A percentile compares a stretch with the other conserved stretches of the same genome.
Evolutionary conservation across 345 rosid genomes (phyloP).

Genomic region (Eucalyptus polyanthemos): DNA sequence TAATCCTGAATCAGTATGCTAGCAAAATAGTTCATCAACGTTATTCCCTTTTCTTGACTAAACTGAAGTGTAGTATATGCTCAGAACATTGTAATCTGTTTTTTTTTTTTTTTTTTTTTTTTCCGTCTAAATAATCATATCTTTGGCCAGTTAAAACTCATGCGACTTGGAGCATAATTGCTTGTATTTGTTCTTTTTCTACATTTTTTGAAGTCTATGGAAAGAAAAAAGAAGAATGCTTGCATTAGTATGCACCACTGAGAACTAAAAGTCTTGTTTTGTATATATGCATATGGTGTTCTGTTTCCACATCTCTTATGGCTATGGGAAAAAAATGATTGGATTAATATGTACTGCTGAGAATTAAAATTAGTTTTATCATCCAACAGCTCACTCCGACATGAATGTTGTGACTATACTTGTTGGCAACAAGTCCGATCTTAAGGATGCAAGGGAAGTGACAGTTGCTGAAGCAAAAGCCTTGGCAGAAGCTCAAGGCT

Average conservation of each 20-base stretch:
- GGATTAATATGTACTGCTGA: background rate
- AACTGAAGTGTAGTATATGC: background rate
- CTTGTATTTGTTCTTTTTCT: background rate
- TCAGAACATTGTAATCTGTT: background rate
- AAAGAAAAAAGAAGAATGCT: background rate
- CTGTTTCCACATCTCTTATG: background rate
- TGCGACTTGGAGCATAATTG: background rate
- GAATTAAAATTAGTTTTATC: background rate
- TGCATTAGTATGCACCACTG: background rate
- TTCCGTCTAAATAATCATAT: background rate
- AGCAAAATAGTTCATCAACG: background rate
- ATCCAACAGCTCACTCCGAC: conserved; percentile 83
- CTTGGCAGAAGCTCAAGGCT: conserved; percentile 79
- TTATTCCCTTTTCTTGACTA: background rate
- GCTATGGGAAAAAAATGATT: background rate
- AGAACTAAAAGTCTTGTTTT: background rate
- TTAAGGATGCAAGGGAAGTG: conserved; percentile 88
- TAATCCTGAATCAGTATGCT: background rate
- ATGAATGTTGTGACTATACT: conserved; percentile 94
- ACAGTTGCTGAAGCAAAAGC: conserved; percentile 74
- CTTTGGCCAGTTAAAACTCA: background rate
- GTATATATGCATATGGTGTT: background rate
- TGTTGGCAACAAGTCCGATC: conserved; percentile 90
- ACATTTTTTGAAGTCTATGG: background rate
- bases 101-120: background rate